Evolutionary conservation across 257 asterid species (phyloP), one percentile per base, ranked within the genome.

Genomic region (Eucommia ulmoides): DNA sequence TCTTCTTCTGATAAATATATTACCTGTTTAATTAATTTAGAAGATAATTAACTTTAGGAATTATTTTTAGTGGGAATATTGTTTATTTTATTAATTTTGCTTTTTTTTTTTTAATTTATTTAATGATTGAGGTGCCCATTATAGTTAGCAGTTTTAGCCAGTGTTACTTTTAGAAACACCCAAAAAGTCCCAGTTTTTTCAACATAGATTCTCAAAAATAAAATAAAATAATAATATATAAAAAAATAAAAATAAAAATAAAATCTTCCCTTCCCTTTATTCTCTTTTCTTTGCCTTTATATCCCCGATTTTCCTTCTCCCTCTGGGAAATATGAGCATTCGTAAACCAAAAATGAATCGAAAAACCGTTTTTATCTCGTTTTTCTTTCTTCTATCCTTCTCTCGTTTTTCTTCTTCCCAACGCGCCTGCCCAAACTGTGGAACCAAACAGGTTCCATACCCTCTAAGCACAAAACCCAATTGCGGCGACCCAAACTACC

Each of bases 401-500:
- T 62, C 45, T 45, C 49, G 23, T 24, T 51, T 29, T 56, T 53
- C 55, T 52, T 55, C 50, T 24, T 67, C 74, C 48, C 78, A 59
- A 33, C 64, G 41, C 58, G 19, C 69, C 24, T 72, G 78, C 56
- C 71, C 74, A 20, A 56, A 55, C 23, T 67, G 78, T 56, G 78
- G 78, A 48, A 59, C 71, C 47, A 19, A 63, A 22, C 54, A 60
- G 6, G 65, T 72, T 25, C 71, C 78, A 42, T 72, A 67, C 63
- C 78, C 78, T 11, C 58, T 71, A 55, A 71, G 76, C 69, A 72
- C 66, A 19, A 49, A 67, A 55, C 57, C 64, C 44, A 25, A 21
- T 41, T 72, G 74, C 51, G 78, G 78, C 4, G 53, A 59, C 55
- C 58, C 47, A 20, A 42, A 72, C 54, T 72, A 72, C 53, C 23